Evolutionary conservation across 805 yeast species (phyloP), one percentile per base, ranked within the genome.

Genomic region (Starmerella stellata): DNA sequence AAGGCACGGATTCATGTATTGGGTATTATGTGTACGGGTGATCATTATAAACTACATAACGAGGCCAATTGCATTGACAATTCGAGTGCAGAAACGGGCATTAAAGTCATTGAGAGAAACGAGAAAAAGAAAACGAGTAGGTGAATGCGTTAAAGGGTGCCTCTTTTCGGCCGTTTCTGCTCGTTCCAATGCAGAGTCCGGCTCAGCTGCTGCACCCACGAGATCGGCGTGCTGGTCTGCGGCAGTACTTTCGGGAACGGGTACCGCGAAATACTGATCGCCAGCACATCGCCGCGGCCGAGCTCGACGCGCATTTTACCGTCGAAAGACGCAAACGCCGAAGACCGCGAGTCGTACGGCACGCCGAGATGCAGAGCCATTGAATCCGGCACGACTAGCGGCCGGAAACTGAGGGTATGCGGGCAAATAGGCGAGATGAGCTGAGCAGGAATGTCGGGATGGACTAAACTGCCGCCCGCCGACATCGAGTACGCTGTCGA

Each of bases 321-420:
- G 58, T 90, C 98, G 55, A 90, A 90, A 1, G 95, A 76, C 1
- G 93, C 92, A 93, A 94, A 90, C 0, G 96, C 95, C 0, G 94
- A 80, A 4, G 90, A 73, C 38, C 98, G 62, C 32, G 93, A 76
- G 40, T 67, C 69, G 38, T 73, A 61, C 2, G 96, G 94, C 3
- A 83, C 92, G 50, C 77, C 78, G 4, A 87, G 78, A 50, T 72
- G 76, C 42, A 87, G 60, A 20, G 69, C 65, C 85, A 85, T 81
- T n/a, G 90, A 78, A 56, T 87, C 96, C 0, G 96, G 96, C 21
- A 87, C 63, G 41, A 87, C 65, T 39, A 87, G 78, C 2, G 96
- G 96, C 47, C 96, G 66, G 61, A 87, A 87, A 5, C 93, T 79
- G 34, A 87, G 65, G 0, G 95, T 82, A 54, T 87, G 96, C 1